These are phyloP conservation scores for Viola pubescens DNA, from an alignment of 441 rosid species.

Conservation along the genomic window DNA sequence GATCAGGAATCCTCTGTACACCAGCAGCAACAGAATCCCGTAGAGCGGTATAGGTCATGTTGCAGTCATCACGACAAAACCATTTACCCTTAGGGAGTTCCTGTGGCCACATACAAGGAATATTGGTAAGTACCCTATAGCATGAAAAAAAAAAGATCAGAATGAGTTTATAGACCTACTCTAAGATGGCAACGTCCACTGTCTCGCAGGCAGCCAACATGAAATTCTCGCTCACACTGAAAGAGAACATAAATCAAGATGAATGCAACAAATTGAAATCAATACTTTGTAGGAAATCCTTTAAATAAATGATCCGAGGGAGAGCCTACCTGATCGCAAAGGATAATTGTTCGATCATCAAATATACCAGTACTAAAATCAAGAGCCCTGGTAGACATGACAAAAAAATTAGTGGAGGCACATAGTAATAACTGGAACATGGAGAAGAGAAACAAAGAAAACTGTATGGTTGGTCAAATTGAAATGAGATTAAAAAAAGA, in stretches of 20 bases:
- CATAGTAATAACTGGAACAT: constrained; percentile 1
- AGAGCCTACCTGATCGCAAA: constrained; percentile 84
- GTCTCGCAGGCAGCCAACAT: constrained; percentile 86
- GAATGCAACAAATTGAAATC: constrained; percentile 10
- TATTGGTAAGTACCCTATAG: constrained; percentile 15
- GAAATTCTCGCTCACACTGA: constrained; percentile 97
- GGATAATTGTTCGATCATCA: constrained; percentile 77
- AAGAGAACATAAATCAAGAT: constrained; percentile 14
- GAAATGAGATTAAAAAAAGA: neutral
- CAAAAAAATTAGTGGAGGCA: constrained; percentile 2
- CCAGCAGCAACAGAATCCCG: constrained; percentile 54
- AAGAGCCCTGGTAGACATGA: constrained; percentile 47
- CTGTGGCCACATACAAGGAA: constrained; percentile 30
- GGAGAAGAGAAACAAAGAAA: neutral
- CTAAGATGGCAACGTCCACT: constrained; percentile 65
- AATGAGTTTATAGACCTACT: constrained; percentile 36
- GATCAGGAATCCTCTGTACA: constrained; percentile 45
- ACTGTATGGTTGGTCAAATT: neutral
- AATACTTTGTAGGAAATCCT: constrained; percentile 2
- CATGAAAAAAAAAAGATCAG: constrained; percentile 11
- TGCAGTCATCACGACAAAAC: constrained; percentile 84
- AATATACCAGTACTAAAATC: constrained; percentile 68
- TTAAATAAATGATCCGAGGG: neutral
- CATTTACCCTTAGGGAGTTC: constrained; percentile 77
- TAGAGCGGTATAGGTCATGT: constrained; percentile 46